Percentiles rank a stretch among this genome's conserved stretches.
phyloP scores from a whole-genome alignment of 1,139 yeast species.

The Geotrichum cucujoidarum region DNA sequence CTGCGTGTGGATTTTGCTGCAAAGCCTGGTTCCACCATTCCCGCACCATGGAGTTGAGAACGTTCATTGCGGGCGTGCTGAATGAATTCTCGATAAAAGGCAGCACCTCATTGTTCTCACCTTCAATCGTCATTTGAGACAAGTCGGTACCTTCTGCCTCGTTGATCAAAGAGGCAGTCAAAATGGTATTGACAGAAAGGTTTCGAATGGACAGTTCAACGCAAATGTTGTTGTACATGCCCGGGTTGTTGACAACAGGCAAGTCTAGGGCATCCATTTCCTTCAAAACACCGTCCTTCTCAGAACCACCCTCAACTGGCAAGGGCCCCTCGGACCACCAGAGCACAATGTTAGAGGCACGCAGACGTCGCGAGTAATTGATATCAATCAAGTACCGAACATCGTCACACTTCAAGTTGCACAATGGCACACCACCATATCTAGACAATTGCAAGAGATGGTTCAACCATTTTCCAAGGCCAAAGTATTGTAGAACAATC shows the following conservation, averaged over 20 bases:
- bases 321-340: slow-evolving; percentile 90
- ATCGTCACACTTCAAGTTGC: slow-evolving; percentile 75
- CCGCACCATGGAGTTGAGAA: slow-evolving; percentile 69
- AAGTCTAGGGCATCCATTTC: slow-evolving; percentile 61
- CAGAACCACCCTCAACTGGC: slow-evolving; percentile 85
- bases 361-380: slow-evolving; percentile 73
- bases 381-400: slow-evolving; percentile 78
- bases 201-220: slow-evolving; percentile 77
- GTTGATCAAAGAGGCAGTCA: slow-evolving; percentile 76
- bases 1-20: slow-evolving; percentile 65
- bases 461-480: slow-evolving; percentile 68
- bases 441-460: slow-evolving; percentile 62
- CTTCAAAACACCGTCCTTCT: slow-evolving; percentile 48
- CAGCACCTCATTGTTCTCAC: slow-evolving; percentile 25
- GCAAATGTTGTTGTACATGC: slow-evolving; percentile 71
- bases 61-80: slow-evolving; percentile 67
- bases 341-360: slow-evolving; percentile 59
- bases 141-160: slow-evolving; percentile 88
- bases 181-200: slow-evolving; percentile 74
- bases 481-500: slow-evolving; percentile 64
- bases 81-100: slow-evolving; percentile 56
- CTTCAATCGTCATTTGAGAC: slow-evolving; percentile 48
- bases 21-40: slow-evolving; percentile 95
- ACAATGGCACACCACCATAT: slow-evolving; percentile 77
- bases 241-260: slow-evolving; percentile 73